Conservation (phyloP, 106 monocot genomes). For the Acorus calamus region DNA sequence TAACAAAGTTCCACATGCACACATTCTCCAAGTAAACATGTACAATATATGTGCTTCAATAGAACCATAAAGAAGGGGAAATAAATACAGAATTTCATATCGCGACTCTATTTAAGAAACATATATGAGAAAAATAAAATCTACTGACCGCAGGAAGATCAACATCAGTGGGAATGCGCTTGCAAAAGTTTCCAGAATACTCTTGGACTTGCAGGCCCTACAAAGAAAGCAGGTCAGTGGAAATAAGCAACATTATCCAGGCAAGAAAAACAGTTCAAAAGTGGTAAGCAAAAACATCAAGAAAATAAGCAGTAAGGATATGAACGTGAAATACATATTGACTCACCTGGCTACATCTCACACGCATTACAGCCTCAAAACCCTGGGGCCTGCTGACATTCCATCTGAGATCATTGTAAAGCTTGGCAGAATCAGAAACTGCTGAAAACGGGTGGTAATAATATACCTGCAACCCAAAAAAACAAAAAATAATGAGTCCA, state of each 20-base stretch:
- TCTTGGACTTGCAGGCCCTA: slow-evolving; percentile 85
- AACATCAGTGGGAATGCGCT: slow-evolving; percentile 78
- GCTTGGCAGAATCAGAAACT: slow-evolving; percentile 86
- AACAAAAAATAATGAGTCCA: neutral
- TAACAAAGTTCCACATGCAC: too few species aligned
- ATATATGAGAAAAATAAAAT: neutral
- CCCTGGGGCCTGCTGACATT: slow-evolving; percentile 94
- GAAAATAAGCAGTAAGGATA: too few species aligned
- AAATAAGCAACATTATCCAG: neutral
- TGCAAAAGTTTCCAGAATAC: slow-evolving; percentile 74
- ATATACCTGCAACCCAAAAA: slow-evolving; percentile 51
- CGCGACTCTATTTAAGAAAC: too few species aligned
- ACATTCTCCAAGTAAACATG: too few species aligned
- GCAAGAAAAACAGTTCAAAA: too few species aligned
- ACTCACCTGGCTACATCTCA: slow-evolving; percentile 79
- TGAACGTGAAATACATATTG: too few species aligned
- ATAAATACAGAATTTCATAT: too few species aligned
- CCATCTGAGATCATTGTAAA: slow-evolving; percentile 98
- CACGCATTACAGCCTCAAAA: slow-evolving; percentile 99
- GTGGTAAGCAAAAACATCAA: too few species aligned
- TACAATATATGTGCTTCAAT: too few species aligned
- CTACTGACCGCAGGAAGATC: slow-evolving; percentile 73
- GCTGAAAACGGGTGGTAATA: slow-evolving; percentile 95
- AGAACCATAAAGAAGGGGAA: too few species aligned
- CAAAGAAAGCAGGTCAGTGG: neutral